Percentiles rank a stretch among this genome's conserved stretches.
Conservation (phyloP, 805 yeast genomes). For the Metschnikowia santaceciliae region DNA sequence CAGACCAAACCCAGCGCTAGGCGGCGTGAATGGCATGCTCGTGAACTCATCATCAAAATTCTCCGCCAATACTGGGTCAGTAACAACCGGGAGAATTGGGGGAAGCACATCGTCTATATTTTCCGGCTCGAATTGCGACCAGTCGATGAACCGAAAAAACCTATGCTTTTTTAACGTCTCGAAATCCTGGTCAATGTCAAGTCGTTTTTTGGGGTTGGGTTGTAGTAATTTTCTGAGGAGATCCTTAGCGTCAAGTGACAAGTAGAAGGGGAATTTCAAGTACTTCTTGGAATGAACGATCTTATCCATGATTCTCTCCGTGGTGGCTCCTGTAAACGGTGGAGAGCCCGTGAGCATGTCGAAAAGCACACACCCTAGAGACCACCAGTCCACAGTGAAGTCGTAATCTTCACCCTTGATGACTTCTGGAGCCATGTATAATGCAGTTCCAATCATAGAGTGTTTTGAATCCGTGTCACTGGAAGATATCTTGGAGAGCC, state of each 20-base stretch:
- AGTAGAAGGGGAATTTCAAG: constrained; percentile 65
- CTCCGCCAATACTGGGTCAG: constrained; percentile 79
- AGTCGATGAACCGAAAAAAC: constrained; percentile 72
- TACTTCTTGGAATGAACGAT: constrained; percentile 58
- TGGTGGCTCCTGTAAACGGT: constrained; percentile 82
- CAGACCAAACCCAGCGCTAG: constrained; percentile 1
- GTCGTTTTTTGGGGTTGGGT: constrained; percentile 64
- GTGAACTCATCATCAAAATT: constrained; percentile 82
- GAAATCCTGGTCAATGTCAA: constrained; percentile 50
- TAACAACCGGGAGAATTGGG: constrained; percentile 78
- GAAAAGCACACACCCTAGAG: constrained; percentile 75
- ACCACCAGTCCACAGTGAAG: constrained; percentile 88
- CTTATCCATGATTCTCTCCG: constrained; percentile 71
- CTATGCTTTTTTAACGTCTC: constrained; percentile 55
- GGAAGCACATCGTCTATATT: constrained; percentile 47
- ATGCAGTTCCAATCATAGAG: constrained; percentile 73
- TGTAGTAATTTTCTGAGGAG: constrained; percentile 60
- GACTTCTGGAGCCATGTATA: constrained; percentile 89
- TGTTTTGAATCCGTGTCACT: constrained; percentile 37
- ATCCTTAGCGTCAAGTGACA: constrained; percentile 79
- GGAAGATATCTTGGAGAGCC: constrained; percentile 37
- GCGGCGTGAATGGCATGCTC: constrained; percentile 47
- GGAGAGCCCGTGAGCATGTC: constrained; percentile 85
- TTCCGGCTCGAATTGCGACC: constrained; percentile 55
- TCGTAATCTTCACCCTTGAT: constrained; percentile 74